Base-by-base conservation (phyloP, 2,329 filamentous ascomycete species). In the Endothia cerciana region DNA sequence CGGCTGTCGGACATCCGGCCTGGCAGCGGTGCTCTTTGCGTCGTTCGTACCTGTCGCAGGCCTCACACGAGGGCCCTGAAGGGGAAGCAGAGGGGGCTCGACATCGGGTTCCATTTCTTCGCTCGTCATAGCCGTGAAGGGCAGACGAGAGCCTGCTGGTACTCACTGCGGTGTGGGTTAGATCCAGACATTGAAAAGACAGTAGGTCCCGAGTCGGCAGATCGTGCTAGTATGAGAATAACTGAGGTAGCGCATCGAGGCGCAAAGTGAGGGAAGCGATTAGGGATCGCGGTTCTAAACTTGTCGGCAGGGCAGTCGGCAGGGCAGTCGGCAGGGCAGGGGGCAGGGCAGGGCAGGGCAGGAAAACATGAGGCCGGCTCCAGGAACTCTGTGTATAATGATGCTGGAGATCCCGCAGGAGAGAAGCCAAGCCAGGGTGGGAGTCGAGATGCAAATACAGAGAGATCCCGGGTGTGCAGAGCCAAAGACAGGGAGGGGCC, bases 81-180 rank as follows among this genome's bases (percentile, higher is more conserved):
- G 64, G 10, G 66, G 66, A 22, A 68, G 66, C 49, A 68, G 36
- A 53, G 66, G 66, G 36, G 66, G 64, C 30, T 68, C 66, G 49
- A 33, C 55, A 53, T 68, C 66, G 36, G 64, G 60, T 40, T 68
- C 66, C 66, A 68, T 68, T 51, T 68, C 66, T 68, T 68, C 63
- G 61, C 66, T 64, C 66, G 66, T 68, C 66, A 68, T 66, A 15
- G 64, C 66, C 61, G 40, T 38, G 53, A 49, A 56, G 63, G 57
- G 66, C 66, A 68, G 66, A 68, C 66, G 57, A 61, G 62, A 62
- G 66, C 66, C 66, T 66, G 66, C 66, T 62, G 56, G 57, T 66
- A 47, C 64, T 68, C 64, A 68, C 66, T 68, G 64, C 19, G 47
- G 57, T n/a, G 10, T 13, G 40, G 38, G 51, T 68, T 63, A 66